Conservation (phyloP, 176 grass and related monocot genomes). For the Eremochloa ophiuroides region DNA sequence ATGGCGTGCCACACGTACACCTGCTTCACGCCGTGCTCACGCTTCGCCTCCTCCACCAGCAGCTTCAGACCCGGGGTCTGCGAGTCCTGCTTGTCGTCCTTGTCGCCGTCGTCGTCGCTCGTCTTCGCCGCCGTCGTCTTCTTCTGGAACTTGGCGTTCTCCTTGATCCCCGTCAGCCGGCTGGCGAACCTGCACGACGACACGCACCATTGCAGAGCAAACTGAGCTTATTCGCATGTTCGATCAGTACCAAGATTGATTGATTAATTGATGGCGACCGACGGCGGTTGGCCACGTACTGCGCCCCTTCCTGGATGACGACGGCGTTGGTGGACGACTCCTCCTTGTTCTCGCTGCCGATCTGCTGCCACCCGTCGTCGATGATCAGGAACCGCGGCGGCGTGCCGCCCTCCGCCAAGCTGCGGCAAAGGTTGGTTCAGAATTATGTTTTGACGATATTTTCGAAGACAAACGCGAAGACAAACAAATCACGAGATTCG, state of each 20-base stretch:
- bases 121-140: neutral
- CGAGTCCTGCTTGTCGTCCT: neutral
- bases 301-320: slow-evolving; percentile 77
- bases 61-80: slow-evolving; percentile 29
- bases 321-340: slow-evolving; percentile 1
- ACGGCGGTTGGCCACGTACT: neutral
- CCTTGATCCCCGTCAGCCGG: slow-evolving; percentile 78
- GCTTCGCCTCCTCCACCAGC: slow-evolving; percentile 55
- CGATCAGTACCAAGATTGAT: neutral
- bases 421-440: too few species aligned
- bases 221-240: neutral
- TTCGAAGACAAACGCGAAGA: neutral
- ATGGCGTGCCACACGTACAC: slow-evolving; percentile 93
- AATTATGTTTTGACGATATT: too few species aligned
- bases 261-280: too few species aligned
- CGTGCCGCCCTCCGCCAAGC: slow-evolving; percentile 54
- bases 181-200: slow-evolving; percentile 45
- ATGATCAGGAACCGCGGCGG: slow-evolving; percentile 80
- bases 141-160: slow-evolving; percentile 78
- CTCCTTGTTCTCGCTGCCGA: slow-evolving; percentile 51
- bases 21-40: slow-evolving; percentile 37
- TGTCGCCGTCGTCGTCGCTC: neutral
- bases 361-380: slow-evolving; percentile 88
- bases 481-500: neutral
- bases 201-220: neutral